A percentile compares a stretch with the other conserved stretches of the same genome.
Conservation (phyloP, 2,329 filamentous ascomycete genomes). For the Coniochaeta ligniaria region DNA sequence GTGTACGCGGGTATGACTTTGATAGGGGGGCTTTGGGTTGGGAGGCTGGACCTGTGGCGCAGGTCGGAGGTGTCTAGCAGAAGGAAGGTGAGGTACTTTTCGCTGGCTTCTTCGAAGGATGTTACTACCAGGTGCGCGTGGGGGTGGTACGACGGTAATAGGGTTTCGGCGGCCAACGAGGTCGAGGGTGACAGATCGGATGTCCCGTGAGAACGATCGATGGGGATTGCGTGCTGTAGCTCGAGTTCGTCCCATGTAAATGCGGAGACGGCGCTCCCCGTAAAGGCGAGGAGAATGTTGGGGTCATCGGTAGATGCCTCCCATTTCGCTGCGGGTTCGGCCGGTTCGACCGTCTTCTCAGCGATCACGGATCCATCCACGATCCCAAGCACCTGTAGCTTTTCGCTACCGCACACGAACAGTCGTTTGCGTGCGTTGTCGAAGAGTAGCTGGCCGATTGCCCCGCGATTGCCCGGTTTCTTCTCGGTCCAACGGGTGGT, state of each 20-base stretch:
- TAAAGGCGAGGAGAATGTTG: neutral
- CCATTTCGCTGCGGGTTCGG: neutral
- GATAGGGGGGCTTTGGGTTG: neutral
- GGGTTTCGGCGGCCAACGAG: neutral
- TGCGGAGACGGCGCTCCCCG: neutral
- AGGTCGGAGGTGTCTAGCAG: slow-evolving; percentile 5
- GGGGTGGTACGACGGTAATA: neutral
- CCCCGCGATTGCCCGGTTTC: neutral
- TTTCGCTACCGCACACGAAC: slow-evolving; percentile 3
- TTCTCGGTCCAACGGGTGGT: neutral
- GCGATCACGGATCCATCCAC: slow-evolving; percentile 4
- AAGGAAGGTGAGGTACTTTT: neutral
- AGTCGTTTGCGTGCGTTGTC: slow-evolving; percentile 1
- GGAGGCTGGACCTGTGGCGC: neutral
- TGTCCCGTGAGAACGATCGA: neutral
- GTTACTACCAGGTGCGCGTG: neutral
- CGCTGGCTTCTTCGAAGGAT: neutral
- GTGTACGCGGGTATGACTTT: neutral
- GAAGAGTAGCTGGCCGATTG: slow-evolving; percentile 6
- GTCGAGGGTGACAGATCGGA: neutral
- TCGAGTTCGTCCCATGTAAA: neutral
- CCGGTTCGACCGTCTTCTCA: neutral
- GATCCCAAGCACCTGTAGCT: slow-evolving; percentile 4
- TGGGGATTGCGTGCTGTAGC: neutral
- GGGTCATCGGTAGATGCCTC: slow-evolving; percentile 2